Conservation (phyloP, 306 rosid genomes). For the Delonix regia region DNA sequence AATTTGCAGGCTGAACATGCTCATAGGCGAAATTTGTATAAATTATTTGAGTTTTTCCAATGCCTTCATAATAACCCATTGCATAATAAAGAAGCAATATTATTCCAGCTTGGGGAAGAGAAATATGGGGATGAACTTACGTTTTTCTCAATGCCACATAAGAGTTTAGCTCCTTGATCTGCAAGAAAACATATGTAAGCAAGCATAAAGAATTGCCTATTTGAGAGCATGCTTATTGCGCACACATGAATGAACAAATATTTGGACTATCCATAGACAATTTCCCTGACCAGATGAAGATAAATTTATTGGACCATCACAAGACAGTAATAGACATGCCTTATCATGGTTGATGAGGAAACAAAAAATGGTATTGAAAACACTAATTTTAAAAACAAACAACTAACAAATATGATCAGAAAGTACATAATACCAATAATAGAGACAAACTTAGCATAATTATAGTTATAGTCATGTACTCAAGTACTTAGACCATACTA, state of each 20-base stretch:
- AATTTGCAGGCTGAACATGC: background rate
- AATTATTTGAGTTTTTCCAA: background rate
- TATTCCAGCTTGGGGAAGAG: conserved; percentile 2
- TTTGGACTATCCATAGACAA: background rate
- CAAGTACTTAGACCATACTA: background rate
- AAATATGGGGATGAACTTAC: conserved; percentile 48
- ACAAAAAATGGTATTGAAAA: background rate
- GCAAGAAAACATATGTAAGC: conserved; percentile 35
- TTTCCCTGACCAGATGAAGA: background rate
- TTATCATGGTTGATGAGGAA: background rate
- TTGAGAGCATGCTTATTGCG: background rate
- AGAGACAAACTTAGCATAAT: background rate
- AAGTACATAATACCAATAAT: background rate
- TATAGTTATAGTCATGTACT: background rate
- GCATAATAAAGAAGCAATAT: background rate
- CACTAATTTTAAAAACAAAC: conserved; percentile 5
- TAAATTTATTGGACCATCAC: background rate
- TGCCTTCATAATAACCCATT: background rate
- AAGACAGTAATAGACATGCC: background rate
- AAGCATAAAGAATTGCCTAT: conserved; percentile 23
- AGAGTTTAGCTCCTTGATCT: conserved; percentile 90
- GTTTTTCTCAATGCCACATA: conserved; percentile 84
- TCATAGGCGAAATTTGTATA: conserved; percentile 15
- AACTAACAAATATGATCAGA: background rate
- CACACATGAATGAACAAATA: background rate